Percentiles rank a stretch among this genome's conserved stretches.
phyloP scores from a whole-genome alignment of 345 rosid genomes.

The Aethionema arabicum region DNA sequence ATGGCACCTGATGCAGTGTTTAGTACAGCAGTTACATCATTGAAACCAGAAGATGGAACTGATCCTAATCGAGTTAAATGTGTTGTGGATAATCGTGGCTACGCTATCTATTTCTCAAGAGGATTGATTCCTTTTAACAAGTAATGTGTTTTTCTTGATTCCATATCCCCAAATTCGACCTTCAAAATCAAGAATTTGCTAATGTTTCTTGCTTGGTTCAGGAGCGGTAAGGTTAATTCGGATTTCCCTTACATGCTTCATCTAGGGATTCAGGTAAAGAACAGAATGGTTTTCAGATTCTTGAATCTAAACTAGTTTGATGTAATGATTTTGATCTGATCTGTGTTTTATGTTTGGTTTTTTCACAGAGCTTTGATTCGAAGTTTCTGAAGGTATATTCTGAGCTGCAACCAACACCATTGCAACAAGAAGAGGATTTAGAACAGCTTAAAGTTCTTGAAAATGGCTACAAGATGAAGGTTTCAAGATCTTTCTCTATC shows the following conservation, averaged over 20 bases:
- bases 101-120: conserved; percentile 89
- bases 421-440: conserved; percentile 94
- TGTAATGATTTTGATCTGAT: not conserved
- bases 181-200: not conserved
- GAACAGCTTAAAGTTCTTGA: conserved; percentile 98
- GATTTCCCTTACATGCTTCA: conserved; percentile 89
- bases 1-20: conserved; percentile 94
- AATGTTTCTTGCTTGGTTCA: conserved; percentile 37
- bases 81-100: conserved; percentile 74
- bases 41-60: conserved; percentile 85
- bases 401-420: conserved; percentile 76
- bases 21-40: conserved; percentile 90
- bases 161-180: not conserved
- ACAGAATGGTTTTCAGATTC: conserved; percentile 1
- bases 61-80: conserved; percentile 96
- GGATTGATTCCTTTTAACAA: conserved; percentile 91
- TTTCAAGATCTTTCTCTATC: conserved; percentile 12
- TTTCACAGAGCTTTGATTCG: conserved; percentile 79
- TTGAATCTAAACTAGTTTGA: not conserved
- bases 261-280: conserved; percentile 91
- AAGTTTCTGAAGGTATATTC: conserved; percentile 81
- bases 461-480: conserved; percentile 98
- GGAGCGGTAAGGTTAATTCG: conserved; percentile 76
- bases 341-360: not conserved
- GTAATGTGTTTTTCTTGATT: conserved; percentile 39